phyloP scores from a whole-genome alignment of 768 basidiomycete species.

The Lactarius sanguifluus region DNA sequence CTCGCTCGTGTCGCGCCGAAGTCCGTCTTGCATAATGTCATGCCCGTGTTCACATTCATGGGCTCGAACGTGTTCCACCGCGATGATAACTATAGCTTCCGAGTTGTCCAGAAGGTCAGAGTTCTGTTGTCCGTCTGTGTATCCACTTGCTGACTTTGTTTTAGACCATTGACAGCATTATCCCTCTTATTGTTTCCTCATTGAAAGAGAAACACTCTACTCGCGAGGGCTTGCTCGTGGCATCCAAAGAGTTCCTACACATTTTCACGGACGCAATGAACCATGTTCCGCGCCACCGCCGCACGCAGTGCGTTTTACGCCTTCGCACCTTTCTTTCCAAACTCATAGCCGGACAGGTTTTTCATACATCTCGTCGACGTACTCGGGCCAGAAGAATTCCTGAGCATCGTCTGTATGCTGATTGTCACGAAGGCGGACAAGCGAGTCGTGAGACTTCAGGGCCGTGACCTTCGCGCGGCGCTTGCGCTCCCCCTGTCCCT shows the following conservation, averaged over 20 bases:
- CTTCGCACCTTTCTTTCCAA: background rate
- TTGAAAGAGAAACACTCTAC: conserved; percentile 57
- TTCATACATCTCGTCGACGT: conserved; percentile 85
- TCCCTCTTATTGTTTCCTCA: conserved; percentile 88
- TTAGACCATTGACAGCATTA: conserved; percentile 89
- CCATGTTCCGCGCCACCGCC: conserved; percentile 91
- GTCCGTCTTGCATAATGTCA: conserved; percentile 89
- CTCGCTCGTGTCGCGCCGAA: conserved; percentile 84
- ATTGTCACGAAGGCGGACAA: conserved; percentile 77
- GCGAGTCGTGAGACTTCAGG: conserved; percentile 60
- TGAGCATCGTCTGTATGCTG: conserved; percentile 80
- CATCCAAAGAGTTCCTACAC: conserved; percentile 76
- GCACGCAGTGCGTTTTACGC: conserved; percentile 64
- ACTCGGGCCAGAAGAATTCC: conserved; percentile 76
- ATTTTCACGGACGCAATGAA: conserved; percentile 93
- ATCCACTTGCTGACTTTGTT: background rate
- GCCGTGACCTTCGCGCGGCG: conserved; percentile 56
- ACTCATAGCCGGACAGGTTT: conserved; percentile 52
- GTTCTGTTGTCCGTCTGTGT: background rate
- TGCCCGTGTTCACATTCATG: conserved; percentile 99
- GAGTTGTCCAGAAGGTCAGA: conserved; percentile 86
- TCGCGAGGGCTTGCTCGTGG: conserved; percentile 62
- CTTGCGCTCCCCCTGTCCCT: conserved; percentile 68
- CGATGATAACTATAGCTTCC: conserved; percentile 94
- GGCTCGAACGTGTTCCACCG: conserved; percentile 97